Evolutionary conservation across 768 basidiomycete genomes (phyloP).

Genomic region (Boletus rex-veris): DNA sequence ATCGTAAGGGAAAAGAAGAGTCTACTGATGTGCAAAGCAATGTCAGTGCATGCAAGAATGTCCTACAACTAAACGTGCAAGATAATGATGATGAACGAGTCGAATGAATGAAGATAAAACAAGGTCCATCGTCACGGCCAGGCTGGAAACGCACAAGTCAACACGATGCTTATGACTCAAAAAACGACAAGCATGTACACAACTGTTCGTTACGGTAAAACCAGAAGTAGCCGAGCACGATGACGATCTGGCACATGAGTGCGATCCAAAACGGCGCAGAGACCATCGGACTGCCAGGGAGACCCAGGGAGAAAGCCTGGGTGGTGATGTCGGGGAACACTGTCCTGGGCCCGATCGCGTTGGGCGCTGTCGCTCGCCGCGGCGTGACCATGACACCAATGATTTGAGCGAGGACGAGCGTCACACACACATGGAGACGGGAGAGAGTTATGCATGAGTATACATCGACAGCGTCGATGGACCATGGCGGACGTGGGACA

Average conservation of each 20-base stretch:
- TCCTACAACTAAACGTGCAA: background rate
- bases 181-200: slow-evolving; percentile 38
- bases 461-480: no score
- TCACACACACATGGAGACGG: slow-evolving; percentile 91
- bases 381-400: slow-evolving; percentile 96
- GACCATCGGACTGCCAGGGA: slow-evolving; percentile 77
- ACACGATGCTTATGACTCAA: no score
- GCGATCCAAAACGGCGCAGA: slow-evolving; percentile 87
- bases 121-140: slow-evolving; percentile 7
- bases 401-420: slow-evolving; percentile 85
- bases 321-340: slow-evolving; percentile 93
- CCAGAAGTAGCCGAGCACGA: slow-evolving; percentile 92
- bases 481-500: slow-evolving; percentile 20
- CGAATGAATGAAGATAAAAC: no score
- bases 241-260: slow-evolving; percentile 71
- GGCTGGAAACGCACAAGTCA: slow-evolving; percentile 3
- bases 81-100: background rate
- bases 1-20: background rate
- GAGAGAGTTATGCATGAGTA: no score
- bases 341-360: slow-evolving; percentile 80
- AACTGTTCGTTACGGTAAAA: slow-evolving; percentile 97
- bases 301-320: slow-evolving; percentile 69
- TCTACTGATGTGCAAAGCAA: background rate
- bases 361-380: slow-evolving; percentile 85
- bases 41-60: background rate